phyloP scores from a whole-genome alignment of 306 rosid species.

The Neltuma alba region DNA sequence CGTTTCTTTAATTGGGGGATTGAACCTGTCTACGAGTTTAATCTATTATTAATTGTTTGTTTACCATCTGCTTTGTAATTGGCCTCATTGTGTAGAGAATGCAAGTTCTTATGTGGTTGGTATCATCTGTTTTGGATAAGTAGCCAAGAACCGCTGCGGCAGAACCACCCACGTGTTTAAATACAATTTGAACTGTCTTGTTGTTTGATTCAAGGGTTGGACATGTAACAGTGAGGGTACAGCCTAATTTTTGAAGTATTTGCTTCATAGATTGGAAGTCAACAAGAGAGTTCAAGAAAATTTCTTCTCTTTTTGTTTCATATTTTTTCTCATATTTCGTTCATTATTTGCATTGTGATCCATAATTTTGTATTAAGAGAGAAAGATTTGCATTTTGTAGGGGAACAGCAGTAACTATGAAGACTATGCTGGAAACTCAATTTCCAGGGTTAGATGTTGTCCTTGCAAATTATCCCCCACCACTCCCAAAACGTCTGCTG shows the following conservation, averaged over 20 bases:
- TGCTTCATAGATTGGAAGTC: background rate
- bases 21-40: background rate
- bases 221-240: background rate
- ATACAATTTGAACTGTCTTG: background rate
- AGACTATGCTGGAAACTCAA: slow-evolving; percentile 64
- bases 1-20: background rate
- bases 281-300: slow-evolving; percentile 2
- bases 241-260: background rate
- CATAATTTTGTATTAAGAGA: slow-evolving; percentile 10
- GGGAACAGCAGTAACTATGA: slow-evolving; percentile 71
- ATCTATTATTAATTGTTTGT: background rate
- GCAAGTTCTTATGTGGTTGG: background rate
- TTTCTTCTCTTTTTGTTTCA: background rate
- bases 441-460: slow-evolving; percentile 69
- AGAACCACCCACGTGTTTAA: background rate
- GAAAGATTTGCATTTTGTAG: slow-evolving; percentile 43
- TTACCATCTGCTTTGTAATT: background rate
- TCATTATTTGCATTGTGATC: slow-evolving; percentile 3
- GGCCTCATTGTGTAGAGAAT: background rate
- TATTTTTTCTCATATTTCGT: slow-evolving; percentile 14
- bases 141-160: no score
- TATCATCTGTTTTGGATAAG: background rate
- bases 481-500: slow-evolving; percentile 68
- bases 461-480: slow-evolving; percentile 72
- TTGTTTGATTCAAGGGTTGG: background rate